Evolutionary conservation across 2,329 filamentous ascomycete species (phyloP).

Genomic region (Aspergillus udagawae): DNA sequence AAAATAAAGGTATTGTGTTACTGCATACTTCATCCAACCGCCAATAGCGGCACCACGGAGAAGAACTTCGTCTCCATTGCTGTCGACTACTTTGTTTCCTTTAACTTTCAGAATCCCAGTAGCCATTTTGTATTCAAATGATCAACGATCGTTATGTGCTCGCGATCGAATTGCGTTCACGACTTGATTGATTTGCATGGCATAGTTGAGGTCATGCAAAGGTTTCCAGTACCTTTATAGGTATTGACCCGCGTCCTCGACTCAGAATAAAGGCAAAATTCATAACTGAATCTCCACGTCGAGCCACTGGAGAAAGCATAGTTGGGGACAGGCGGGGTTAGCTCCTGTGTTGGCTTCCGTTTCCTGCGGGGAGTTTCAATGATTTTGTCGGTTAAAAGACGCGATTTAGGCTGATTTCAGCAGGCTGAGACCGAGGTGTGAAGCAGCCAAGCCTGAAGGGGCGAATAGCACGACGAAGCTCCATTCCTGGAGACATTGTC

Average conservation of each 20-base stretch:
- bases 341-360: not conserved
- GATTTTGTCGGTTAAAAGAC: not conserved
- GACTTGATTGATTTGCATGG: not conserved
- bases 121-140: constrained; percentile 20
- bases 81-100: constrained; percentile 45
- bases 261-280: not conserved
- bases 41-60: constrained; percentile 47
- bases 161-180: not conserved
- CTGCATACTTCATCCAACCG: constrained; percentile 42
- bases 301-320: not conserved
- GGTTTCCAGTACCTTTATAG: not conserved
- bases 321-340: not conserved
- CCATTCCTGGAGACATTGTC: not conserved
- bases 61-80: constrained; percentile 43
- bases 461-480: not conserved
- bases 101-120: constrained; percentile 40
- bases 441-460: not conserved
- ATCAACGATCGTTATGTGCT: not conserved
- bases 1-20: not conserved
- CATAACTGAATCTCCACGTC: not conserved
- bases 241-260: not conserved
- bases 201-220: not conserved
- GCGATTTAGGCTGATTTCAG: not conserved
- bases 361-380: not conserved
- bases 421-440: not conserved